Base-by-base conservation (phyloP, 148 eudicot genomes). In the Polygonum maritimum region DNA sequence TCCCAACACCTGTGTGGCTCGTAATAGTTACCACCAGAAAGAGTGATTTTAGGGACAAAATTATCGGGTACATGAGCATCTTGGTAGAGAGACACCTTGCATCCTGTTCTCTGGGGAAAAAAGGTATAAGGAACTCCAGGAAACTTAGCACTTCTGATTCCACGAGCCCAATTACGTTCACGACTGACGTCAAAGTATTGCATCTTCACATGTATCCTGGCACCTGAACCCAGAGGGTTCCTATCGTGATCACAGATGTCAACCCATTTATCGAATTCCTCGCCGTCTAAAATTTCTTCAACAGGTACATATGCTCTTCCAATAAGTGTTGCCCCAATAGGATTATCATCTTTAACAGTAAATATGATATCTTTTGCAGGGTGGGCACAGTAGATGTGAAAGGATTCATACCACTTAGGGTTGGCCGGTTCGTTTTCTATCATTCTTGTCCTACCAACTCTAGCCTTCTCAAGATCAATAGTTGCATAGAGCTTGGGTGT, bases 1-100 rank as follows among this genome's bases (percentile, higher is more conserved):
- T 91, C 96, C 96, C 96, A 91, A 52, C 96, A 91, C 76, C 96
- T 85, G 73, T 86, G 88, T 62, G 93, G 88, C 85, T 89, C 93
- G 52, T 89, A 91, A 55, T 80, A 55, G 79, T 81, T 86, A 38
- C 90, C 93, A 41, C 89, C 93, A 33, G 88, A 80, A 63, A 91
- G 90, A 36, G 91, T 87, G 72, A 91, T 89, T 80, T 89, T 85
- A 0, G 93, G 96, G 70, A 89, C 79, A 74, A 91, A 91, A 7
- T 86, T 81, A 76, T 89, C 96, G 0, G 88, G 92, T 39, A 91
- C 81, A 76, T 91, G 96, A 36, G 92, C 96, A 82, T 91, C 92
- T 75, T 89, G 92, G 79, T 87, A 91, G 71, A 91, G 79, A 76
- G 92, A 80, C 57, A 89, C 91, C 54, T 87, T 86, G 70, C 92